A percentile compares a stretch with the other conserved stretches of the same genome.
Evolutionary conservation across 805 yeast species (phyloP).

Genomic region (Suhomyces xylopsoci): DNA sequence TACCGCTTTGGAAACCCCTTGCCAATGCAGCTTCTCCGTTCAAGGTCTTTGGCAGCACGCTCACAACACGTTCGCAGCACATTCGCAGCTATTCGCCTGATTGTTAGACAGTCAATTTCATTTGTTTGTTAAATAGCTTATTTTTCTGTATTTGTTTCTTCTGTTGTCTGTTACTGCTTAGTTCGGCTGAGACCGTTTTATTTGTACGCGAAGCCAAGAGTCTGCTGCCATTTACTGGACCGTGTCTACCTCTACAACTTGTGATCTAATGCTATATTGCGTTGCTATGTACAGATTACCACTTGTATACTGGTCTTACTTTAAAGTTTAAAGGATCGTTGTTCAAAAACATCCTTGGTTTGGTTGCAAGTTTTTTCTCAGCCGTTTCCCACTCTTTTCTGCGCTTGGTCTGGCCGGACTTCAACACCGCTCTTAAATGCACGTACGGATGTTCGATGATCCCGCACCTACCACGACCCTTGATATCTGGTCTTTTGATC

Average conservation of each 20-base stretch:
- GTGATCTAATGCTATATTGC: neutral
- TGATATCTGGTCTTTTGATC: slow-evolving; percentile 68
- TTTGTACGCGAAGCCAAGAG: neutral
- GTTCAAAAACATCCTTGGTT: slow-evolving; percentile 51
- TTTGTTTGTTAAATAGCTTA: neutral
- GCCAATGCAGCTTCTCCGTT: neutral
- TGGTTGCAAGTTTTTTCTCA: slow-evolving; percentile 44
- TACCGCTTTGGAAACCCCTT: neutral
- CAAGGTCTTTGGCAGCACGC: neutral
- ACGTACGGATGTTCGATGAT: slow-evolving; percentile 70
- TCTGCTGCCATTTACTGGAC: neutral
- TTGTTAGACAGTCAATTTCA: neutral
- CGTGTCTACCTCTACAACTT: neutral
- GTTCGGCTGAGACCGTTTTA: neutral
- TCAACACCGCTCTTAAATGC: slow-evolving; percentile 76
- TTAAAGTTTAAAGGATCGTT: slow-evolving; percentile 43
- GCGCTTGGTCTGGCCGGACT: slow-evolving; percentile 58
- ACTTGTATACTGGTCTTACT: slow-evolving; percentile 40
- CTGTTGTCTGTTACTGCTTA: neutral
- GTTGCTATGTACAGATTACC: slow-evolving; percentile 22
- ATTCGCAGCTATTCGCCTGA: neutral
- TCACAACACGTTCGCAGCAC: neutral
- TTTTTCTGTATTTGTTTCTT: neutral
- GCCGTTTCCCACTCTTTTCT: slow-evolving; percentile 60
- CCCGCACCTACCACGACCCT: slow-evolving; percentile 91